Base-by-base conservation (phyloP, 345 rosid genomes). In the Reutealis trisperma region DNA sequence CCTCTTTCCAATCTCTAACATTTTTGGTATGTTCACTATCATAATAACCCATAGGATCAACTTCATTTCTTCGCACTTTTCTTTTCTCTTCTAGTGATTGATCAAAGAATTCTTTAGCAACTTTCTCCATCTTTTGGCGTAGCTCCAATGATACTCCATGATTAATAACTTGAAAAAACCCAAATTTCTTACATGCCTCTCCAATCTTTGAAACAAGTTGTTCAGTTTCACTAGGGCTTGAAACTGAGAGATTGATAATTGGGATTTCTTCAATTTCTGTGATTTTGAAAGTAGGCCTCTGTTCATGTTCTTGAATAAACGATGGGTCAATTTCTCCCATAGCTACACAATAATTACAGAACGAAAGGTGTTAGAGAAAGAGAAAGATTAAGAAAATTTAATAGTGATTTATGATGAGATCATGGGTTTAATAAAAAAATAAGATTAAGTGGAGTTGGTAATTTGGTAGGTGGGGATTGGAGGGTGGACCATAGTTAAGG, bases 1-100 rank as follows among this genome's bases (percentile, higher is more conserved):
- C 85, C 70, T 95, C 98, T 81, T 91, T 95, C 99, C 99, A 95
- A 63, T 95, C 98, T 74, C 93, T 85, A 79, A 95, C 91, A 79
- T 93, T 95, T 81, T 95, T 95, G 11, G 99, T 95, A 76, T 90
- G 97, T 75, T 95, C 97, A 18, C 87, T 76, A 57, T 95, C 94
- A 82, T 90, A 74, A 63, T 84, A 95, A 2, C 99, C 99, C 91
- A 87, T 82, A 18, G 91, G 90, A 61, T 87, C 73, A 66, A 88
- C 85, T 80, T 91, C 94, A 63, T 84, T 93, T 73, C 97, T 82
- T 79, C 75, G 85, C 81, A 93, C 88, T 77, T 82, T 89, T 82
- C 63, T 70, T 84, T 90, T 93, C 83, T 89, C 94, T 70, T 88
- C 94, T 58, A 77, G 2, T 11, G 93, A 72, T 25, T 74, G 84